phyloP scores from a whole-genome alignment of 306 rosid genomes.

The Lithocarpus polystachyus region DNA sequence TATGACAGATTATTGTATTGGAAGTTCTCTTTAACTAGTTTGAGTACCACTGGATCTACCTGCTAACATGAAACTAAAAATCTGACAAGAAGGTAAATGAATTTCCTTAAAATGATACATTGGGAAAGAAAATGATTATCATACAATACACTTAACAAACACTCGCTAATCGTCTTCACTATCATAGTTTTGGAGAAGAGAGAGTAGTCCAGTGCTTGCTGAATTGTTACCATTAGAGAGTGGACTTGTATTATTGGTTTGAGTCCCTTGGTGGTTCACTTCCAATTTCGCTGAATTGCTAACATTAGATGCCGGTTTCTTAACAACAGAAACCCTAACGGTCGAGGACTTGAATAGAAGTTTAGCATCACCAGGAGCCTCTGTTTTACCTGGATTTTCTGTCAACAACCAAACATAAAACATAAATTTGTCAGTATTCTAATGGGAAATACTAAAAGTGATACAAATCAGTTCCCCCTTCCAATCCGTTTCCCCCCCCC shows the following conservation, averaged over 20 bases:
- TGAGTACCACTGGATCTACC: too few species aligned
- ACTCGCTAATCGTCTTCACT: neutral
- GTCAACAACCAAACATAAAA: slow-evolving; percentile 20
- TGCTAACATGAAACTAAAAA: too few species aligned
- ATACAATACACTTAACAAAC: too few species aligned
- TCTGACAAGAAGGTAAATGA: too few species aligned
- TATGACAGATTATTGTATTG: too few species aligned
- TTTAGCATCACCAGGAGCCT: slow-evolving; percentile 24
- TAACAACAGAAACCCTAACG: slow-evolving; percentile 46
- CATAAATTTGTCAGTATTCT: too few species aligned
- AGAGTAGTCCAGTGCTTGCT: neutral
- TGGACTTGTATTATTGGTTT: neutral
- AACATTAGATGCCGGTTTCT: slow-evolving; percentile 41
- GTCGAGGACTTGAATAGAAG: slow-evolving; percentile 34
- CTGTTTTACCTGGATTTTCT: slow-evolving; percentile 39
- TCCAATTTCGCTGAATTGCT: slow-evolving; percentile 21
- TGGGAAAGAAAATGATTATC: too few species aligned
- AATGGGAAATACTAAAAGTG: neutral
- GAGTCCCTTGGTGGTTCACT: neutral
- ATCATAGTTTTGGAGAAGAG: neutral
- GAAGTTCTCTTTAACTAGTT: too few species aligned
- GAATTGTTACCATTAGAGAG: neutral
- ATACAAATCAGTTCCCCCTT: too few species aligned
- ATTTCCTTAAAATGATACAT: too few species aligned
- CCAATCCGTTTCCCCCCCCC: too few species aligned